Conservation (phyloP, 2,329 filamentous ascomycete genomes). For the Coleophoma crateriformis region DNA sequence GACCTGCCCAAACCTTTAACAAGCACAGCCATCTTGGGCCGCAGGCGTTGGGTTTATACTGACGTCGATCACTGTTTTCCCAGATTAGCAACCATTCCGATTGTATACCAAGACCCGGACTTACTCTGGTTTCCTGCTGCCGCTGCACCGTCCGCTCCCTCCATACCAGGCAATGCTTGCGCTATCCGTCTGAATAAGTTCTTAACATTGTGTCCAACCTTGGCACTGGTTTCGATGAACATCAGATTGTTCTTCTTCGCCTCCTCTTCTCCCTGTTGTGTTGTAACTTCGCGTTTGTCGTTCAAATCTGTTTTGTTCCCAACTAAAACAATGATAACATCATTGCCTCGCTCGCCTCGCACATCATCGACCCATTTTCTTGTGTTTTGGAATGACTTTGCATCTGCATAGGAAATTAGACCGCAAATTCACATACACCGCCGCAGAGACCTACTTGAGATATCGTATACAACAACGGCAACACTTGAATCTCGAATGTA, state of each 20-base stretch:
- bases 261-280: slow-evolving; percentile 93
- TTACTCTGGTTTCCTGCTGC: slow-evolving; percentile 72
- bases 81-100: slow-evolving; percentile 18
- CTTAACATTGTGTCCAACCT: slow-evolving; percentile 97
- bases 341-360: slow-evolving; percentile 90
- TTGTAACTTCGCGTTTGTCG: slow-evolving; percentile 96
- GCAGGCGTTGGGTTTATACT: slow-evolving; percentile 71
- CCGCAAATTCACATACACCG: no score
- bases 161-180: slow-evolving; percentile 95
- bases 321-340: slow-evolving; percentile 97
- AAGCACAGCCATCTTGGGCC: slow-evolving; percentile 69
- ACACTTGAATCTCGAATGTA: slow-evolving; percentile 98
- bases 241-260: slow-evolving; percentile 97
- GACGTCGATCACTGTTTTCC: slow-evolving; percentile 75
- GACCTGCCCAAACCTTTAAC: slow-evolving; percentile 33
- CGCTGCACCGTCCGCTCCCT: slow-evolving; percentile 75
- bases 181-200: slow-evolving; percentile 96
- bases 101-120: slow-evolving; percentile 29
- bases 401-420: slow-evolving; percentile 43
- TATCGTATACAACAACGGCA: slow-evolving; percentile 97
- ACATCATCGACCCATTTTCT: slow-evolving; percentile 99
- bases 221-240: slow-evolving; percentile 98
- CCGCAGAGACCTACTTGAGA: slow-evolving; percentile 60
- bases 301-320: slow-evolving; percentile 99
- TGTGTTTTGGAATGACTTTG: slow-evolving; percentile 97